Evolutionary conservation across 2,329 filamentous ascomycete genomes (phyloP).

Genomic region (Pochonia chlamydosporia): DNA sequence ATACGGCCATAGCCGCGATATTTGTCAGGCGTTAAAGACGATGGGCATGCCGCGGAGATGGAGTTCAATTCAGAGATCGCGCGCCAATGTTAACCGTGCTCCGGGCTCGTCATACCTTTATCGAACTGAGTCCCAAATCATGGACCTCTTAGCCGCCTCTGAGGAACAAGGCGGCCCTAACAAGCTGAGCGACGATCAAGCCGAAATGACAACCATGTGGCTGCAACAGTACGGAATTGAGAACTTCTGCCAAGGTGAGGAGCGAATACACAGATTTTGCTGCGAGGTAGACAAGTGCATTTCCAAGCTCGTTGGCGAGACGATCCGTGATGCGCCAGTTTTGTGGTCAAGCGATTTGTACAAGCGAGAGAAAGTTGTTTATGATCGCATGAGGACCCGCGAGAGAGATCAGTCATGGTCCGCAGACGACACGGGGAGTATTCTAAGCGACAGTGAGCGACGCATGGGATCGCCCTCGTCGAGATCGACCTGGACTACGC

Average conservation of each 20-base stretch:
- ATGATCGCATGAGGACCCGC: conserved; percentile 40
- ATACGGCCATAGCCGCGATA: conserved; percentile 81
- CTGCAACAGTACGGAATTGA: conserved; percentile 75
- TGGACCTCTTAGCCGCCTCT: conserved; percentile 78
- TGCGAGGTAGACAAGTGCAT: conserved; percentile 85
- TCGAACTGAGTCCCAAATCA: conserved; percentile 75
- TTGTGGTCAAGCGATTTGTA: conserved; percentile 91
- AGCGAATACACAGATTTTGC: conserved; percentile 89
- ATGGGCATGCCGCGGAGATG: conserved; percentile 68
- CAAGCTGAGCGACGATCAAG: conserved; percentile 93
- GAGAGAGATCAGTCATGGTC: conserved; percentile 42
- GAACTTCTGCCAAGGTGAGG: conserved; percentile 92
- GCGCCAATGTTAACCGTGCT: conserved; percentile 40
- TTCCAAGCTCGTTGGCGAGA: conserved; percentile 78
- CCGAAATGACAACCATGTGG: conserved; percentile 79
- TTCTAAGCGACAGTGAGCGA: conserved; percentile 50
- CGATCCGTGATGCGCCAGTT: conserved; percentile 76
- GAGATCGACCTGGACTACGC: conserved; percentile 45
- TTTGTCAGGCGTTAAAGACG: conserved; percentile 81
- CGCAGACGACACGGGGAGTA: conserved; percentile 45
- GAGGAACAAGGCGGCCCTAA: conserved; percentile 85
- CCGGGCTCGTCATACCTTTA: conserved; percentile 61
- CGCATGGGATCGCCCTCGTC: conserved; percentile 37
- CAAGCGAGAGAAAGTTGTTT: conserved; percentile 63
- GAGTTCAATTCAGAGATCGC: conserved; percentile 44